Evolutionary conservation across 495 filamentous ascomycete genomes (phyloP).

Genomic region (Trichoderma erinaceum): DNA sequence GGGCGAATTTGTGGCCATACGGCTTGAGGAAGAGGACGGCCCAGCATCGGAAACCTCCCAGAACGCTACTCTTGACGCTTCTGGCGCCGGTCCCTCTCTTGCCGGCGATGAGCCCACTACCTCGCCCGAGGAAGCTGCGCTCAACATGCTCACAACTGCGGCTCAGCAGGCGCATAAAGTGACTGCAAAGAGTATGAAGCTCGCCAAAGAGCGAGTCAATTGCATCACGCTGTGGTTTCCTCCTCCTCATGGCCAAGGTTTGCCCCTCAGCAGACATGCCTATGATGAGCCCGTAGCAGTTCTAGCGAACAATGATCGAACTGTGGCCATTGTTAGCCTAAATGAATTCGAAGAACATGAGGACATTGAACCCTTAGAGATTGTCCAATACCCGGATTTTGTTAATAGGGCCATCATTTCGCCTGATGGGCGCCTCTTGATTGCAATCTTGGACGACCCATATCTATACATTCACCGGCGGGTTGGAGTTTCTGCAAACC

Average conservation of each 20-base stretch:
- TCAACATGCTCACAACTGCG: constrained; percentile 25
- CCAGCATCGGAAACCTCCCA: constrained; percentile 49
- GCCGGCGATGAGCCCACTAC: not conserved
- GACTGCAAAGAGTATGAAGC: constrained; percentile 33
- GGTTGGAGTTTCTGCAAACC: not conserved
- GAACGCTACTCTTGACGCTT: constrained; percentile 47
- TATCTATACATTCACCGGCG: constrained; percentile 72
- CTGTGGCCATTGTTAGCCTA: constrained; percentile 72
- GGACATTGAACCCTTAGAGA: constrained; percentile 47
- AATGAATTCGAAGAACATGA: constrained; percentile 18
- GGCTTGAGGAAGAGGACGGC: constrained; percentile 38
- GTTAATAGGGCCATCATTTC: constrained; percentile 93
- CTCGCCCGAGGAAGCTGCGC: constrained; percentile 26
- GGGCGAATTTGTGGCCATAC: constrained; percentile 79
- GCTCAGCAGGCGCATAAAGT: constrained; percentile 33
- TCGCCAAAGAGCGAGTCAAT: constrained; percentile 48
- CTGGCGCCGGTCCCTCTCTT: not conserved
- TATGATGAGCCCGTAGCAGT: constrained; percentile 44
- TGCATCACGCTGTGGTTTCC: constrained; percentile 53
- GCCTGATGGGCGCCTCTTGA: constrained; percentile 72
- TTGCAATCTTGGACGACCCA: constrained; percentile 80
- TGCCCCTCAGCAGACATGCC: constrained; percentile 23
- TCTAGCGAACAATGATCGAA: constrained; percentile 77
- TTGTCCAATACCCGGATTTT: constrained; percentile 64
- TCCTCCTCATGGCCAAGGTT: constrained; percentile 16